Percentiles rank a stretch among this genome's conserved stretches.
These are phyloP conservation scores for Eutypa lata DNA, from an alignment of 2,329 filamentous ascomycete genomes.

Conservation along the genomic window DNA sequence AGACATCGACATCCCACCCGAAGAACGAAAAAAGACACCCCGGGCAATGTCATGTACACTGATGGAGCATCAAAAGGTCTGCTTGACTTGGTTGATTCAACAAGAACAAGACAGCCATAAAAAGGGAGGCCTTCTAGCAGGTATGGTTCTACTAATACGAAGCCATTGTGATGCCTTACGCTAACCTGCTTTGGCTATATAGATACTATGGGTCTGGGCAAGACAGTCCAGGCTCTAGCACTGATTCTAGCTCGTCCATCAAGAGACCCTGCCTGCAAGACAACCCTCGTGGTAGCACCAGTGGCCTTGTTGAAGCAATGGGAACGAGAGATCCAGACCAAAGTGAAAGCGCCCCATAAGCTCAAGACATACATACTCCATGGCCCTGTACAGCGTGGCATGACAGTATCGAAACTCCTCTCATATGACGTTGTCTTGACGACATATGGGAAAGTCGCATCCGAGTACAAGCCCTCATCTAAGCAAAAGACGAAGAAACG, in stretches of 20 bases:
- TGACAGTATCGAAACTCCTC: conserved; percentile 45
- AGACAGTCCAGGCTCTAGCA: conserved; percentile 28
- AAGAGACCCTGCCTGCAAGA: conserved; percentile 16
- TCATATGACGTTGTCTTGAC: conserved; percentile 73
- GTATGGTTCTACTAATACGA: background rate
- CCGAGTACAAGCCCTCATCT: conserved; percentile 62
- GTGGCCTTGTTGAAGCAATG: conserved; percentile 25
- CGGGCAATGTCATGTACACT: conserved; percentile 17
- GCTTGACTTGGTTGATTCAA: conserved; percentile 26
- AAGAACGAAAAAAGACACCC: conserved; percentile 15
- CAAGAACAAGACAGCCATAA: conserved; percentile 23
- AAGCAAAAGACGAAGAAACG: conserved; percentile 46
- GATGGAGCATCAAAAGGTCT: conserved; percentile 25
- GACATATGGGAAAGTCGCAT: conserved; percentile 69
- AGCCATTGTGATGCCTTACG: background rate
- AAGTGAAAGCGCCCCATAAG: conserved; percentile 22
- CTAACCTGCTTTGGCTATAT: background rate
- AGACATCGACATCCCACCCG: conserved; percentile 14
- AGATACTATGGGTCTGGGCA: conserved; percentile 29
- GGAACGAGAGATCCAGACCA: conserved; percentile 24
- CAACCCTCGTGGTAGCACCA: conserved; percentile 26
- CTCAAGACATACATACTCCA: conserved; percentile 26
- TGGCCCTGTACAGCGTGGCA: conserved; percentile 12
- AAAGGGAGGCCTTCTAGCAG: conserved; percentile 24
- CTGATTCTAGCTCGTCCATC: conserved; percentile 25